Percentiles rank a stretch among this genome's conserved stretches.
Evolutionary conservation across 495 filamentous ascomycete genomes (phyloP).

Genomic region (Aspergillus sparsus): DNA sequence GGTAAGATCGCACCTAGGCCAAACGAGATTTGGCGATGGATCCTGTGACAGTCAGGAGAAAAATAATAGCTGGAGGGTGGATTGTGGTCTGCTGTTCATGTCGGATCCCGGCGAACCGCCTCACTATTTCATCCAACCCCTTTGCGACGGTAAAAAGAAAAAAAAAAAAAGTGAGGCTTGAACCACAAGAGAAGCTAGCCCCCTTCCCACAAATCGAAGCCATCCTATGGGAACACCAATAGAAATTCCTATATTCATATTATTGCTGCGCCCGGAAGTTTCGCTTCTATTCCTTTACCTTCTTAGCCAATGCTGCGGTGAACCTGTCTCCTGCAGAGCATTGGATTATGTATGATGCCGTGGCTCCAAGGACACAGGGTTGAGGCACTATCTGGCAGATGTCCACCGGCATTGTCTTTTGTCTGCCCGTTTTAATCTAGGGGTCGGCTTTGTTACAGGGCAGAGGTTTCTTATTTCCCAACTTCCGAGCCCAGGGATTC

Average conservation of each 20-base stretch:
- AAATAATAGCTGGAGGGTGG: conserved; percentile 9
- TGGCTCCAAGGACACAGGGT: conserved; percentile 39
- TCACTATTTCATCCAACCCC: conserved; percentile 50
- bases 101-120: conserved; percentile 37
- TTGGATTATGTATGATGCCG: conserved; percentile 39
- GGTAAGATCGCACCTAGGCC: conserved; percentile 15
- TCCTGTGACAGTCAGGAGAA: conserved; percentile 13
- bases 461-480: conserved; percentile 12
- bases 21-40: conserved; percentile 10
- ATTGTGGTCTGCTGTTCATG: conserved; percentile 24
- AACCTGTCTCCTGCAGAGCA: conserved; percentile 28
- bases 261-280: conserved; percentile 12
- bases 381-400: conserved; percentile 14
- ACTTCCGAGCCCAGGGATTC: conserved; percentile 12
- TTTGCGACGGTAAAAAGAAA: conserved; percentile 27
- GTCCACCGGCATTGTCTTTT: conserved; percentile 8
- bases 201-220: conserved; percentile 24
- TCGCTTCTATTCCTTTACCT: conserved; percentile 18
- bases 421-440: not conserved
- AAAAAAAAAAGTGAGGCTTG: conserved; percentile 35
- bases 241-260: conserved; percentile 2
- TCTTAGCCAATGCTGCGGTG: conserved; percentile 30
- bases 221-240: conserved; percentile 7
- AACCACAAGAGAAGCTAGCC: conserved; percentile 20
- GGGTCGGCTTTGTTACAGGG: conserved; percentile 1